A percentile compares a stretch with the other conserved stretches of the same genome.
These are phyloP conservation scores for Leishmania lainsoni DNA, from an alignment of 208 protist species.

Conservation along the genomic window DNA sequence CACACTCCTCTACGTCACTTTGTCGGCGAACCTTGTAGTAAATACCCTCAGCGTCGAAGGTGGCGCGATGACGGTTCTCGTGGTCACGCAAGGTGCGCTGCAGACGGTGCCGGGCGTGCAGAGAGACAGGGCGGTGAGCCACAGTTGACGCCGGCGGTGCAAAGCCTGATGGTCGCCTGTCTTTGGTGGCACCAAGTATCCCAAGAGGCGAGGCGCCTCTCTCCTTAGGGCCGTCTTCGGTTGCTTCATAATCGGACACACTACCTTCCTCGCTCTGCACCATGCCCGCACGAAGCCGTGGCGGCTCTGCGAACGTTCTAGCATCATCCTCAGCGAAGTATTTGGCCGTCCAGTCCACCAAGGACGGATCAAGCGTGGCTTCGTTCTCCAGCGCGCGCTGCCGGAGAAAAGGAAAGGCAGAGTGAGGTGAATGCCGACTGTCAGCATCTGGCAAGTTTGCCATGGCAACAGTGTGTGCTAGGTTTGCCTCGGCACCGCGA, in stretches of 20 bases:
- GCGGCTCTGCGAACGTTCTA: slow-evolving; percentile 67
- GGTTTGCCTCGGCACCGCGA: slow-evolving; percentile 48
- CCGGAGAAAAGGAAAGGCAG: slow-evolving; percentile 87
- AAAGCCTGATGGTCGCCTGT: not conserved
- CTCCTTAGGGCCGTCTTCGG: not conserved
- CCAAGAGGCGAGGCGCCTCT: not conserved
- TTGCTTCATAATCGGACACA: not conserved
- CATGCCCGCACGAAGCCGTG: slow-evolving; percentile 45
- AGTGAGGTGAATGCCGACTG: slow-evolving; percentile 25
- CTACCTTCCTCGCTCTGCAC: not conserved
- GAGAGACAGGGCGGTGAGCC: slow-evolving; percentile 3
- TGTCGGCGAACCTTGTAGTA: slow-evolving; percentile 81
- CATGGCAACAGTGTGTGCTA: slow-evolving; percentile 67
- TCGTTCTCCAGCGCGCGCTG: slow-evolving; percentile 77
- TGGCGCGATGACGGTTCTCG: slow-evolving; percentile 75
- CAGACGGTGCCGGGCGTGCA: slow-evolving; percentile 67
- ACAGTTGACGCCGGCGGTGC: not conserved
- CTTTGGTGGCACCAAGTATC: too few relatives aligned
- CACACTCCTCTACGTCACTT: slow-evolving; percentile 54
- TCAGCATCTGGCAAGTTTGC: slow-evolving; percentile 45
- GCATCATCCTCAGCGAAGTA: slow-evolving; percentile 85
- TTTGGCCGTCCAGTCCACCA: slow-evolving; percentile 92
- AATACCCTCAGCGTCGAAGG: slow-evolving; percentile 87
- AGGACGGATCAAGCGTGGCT: slow-evolving; percentile 76
- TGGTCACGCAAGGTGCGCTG: slow-evolving; percentile 69